Percentiles rank a stretch among this genome's conserved stretches.
phyloP scores from a whole-genome alignment of 2,329 filamentous ascomycete genomes.

The Claviceps quebecensis region DNA sequence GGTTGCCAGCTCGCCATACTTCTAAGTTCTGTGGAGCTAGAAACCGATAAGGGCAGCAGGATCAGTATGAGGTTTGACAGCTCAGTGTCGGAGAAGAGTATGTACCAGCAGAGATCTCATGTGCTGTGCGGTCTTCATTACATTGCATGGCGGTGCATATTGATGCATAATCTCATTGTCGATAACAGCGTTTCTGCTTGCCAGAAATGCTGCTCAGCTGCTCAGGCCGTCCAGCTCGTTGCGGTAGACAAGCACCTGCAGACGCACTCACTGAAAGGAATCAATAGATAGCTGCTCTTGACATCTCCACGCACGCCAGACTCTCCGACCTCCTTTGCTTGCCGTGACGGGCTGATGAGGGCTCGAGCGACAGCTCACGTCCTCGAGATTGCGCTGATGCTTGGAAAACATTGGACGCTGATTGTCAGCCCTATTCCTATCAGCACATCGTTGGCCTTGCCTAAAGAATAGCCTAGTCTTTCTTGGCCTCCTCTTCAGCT shows the following conservation, averaged over 20 bases:
- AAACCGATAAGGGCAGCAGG: not conserved
- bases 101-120: not conserved
- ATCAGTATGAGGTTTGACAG: not conserved
- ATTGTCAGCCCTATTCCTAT: not conserved
- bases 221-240: not conserved
- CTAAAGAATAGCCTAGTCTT: constrained; percentile 5
- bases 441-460: not conserved
- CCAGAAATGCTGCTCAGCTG: not conserved
- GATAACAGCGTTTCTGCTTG: not conserved
- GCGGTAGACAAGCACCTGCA: not conserved
- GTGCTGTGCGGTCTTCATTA: not conserved
- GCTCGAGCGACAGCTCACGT: not conserved
- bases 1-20: too few relatives aligned
- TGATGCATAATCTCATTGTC: not conserved
- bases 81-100: not conserved
- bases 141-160: not conserved
- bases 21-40: too few relatives aligned
- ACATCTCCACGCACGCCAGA: not conserved
- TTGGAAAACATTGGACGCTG: not conserved
- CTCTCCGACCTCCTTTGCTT: not conserved
- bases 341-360: not conserved
- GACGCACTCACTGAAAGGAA: too few relatives aligned
- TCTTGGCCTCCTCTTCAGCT: constrained; percentile 16
- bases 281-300: too few relatives aligned
- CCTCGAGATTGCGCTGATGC: not conserved